Percentiles rank a stretch among this genome's conserved stretches.
Evolutionary conservation across 345 rosid genomes (phyloP).

Genomic region (Firmiana major): DNA sequence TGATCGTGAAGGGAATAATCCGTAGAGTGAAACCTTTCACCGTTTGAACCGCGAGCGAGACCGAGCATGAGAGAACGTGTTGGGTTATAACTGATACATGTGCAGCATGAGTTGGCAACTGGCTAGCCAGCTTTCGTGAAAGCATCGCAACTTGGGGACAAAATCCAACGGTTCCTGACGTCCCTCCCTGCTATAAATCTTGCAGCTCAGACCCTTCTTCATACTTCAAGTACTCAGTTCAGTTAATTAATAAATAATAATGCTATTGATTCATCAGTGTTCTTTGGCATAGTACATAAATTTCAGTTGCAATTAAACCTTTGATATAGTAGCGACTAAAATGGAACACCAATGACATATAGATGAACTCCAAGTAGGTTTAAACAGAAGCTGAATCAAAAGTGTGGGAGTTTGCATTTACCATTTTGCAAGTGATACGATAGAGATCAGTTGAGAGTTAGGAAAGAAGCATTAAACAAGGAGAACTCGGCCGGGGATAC

Average conservation of each 20-base stretch:
- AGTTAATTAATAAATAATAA: no score
- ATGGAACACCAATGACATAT: neutral
- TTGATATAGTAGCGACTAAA: neutral
- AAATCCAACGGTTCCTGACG: conserved; percentile 51
- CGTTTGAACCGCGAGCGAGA: neutral
- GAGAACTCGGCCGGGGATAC: neutral
- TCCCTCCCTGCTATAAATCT: conserved; percentile 28
- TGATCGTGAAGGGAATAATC: neutral
- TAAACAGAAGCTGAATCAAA: neutral
- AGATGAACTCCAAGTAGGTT: neutral
- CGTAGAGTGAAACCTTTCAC: neutral
- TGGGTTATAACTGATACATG: neutral
- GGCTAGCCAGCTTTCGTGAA: conserved; percentile 22
- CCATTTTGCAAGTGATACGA: neutral
- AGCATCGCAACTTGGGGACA: conserved; percentile 37
- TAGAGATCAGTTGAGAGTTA: neutral
- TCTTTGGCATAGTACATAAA: no score
- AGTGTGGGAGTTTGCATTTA: neutral
- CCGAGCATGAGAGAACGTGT: neutral
- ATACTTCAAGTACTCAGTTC: neutral
- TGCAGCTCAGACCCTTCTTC: conserved; percentile 3
- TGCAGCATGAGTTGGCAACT: conserved; percentile 24
- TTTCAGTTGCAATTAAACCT: no score
- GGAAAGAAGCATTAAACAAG: neutral
- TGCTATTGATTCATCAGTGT: no score